Evolutionary conservation across 495 filamentous ascomycete species (phyloP).

Genomic region (Penicillium pancosmium): DNA sequence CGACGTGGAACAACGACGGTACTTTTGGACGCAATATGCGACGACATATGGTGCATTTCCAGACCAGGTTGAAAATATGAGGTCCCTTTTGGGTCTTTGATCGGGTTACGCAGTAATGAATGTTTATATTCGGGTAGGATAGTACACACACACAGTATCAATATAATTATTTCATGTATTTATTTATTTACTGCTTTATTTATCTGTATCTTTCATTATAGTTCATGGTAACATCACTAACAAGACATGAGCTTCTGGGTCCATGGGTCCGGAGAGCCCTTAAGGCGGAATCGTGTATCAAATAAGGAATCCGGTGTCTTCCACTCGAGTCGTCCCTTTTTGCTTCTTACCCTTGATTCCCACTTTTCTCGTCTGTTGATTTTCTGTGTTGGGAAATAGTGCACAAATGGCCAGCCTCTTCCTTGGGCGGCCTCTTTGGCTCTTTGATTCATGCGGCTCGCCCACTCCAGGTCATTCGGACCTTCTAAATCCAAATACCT

Average conservation of each 20-base stretch:
- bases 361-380: constrained; percentile 31
- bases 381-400: constrained; percentile 28
- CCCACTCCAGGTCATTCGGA: constrained; percentile 38
- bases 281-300: constrained; percentile 32
- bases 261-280: constrained; percentile 33
- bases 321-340: constrained; percentile 32
- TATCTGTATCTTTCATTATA: constrained; percentile 4
- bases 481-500: constrained; percentile 37
- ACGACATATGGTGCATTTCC: constrained; percentile 23
- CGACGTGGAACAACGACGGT: constrained; percentile 21
- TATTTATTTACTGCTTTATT: constrained; percentile 7
- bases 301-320: constrained; percentile 31
- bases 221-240: constrained; percentile 14
- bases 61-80: constrained; percentile 27
- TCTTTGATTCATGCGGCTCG: constrained; percentile 27
- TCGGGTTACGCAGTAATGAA: neutral
- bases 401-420: constrained; percentile 30
- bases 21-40: constrained; percentile 26
- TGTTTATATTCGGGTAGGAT: neutral
- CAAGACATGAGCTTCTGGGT: constrained; percentile 30
- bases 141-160: neutral
- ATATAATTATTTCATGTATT: constrained; percentile 18
- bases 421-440: constrained; percentile 23
- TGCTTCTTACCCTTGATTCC: constrained; percentile 29
- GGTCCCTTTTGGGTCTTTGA: constrained; percentile 22